phyloP scores from a whole-genome alignment of 148 eudicot species.

The Arctostaphylos glauca region DNA sequence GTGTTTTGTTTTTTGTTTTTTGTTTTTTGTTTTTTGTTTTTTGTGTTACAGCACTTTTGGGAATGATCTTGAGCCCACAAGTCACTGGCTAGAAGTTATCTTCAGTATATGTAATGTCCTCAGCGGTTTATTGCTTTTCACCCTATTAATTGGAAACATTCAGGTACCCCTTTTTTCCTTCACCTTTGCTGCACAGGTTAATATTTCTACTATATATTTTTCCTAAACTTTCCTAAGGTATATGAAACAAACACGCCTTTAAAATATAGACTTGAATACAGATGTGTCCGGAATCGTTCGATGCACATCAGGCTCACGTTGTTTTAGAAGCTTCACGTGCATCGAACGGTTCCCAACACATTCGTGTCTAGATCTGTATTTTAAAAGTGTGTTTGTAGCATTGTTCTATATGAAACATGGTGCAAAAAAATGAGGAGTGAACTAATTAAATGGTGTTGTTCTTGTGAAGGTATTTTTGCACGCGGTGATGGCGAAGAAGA shows the following conservation, averaged over 20 bases:
- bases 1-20: too few species aligned
- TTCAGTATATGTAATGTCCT: constrained; percentile 47
- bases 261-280: too few species aligned
- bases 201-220: not conserved
- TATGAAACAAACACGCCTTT: too few species aligned
- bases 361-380: too few species aligned
- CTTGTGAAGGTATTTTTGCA: constrained; percentile 65
- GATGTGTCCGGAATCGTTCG: too few species aligned
- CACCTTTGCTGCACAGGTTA: not conserved
- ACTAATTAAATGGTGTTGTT: too few species aligned
- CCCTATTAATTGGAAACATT: constrained; percentile 55
- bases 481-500: constrained; percentile 67
- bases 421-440: not conserved
- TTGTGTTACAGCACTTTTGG: constrained; percentile 46
- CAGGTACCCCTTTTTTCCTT: constrained; percentile 29
- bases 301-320: too few species aligned
- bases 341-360: too few species aligned
- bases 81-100: constrained; percentile 52
- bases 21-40: too few species aligned
- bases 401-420: not conserved
- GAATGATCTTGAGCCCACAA: constrained; percentile 56
- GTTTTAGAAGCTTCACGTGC: too few species aligned
- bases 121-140: constrained; percentile 52
- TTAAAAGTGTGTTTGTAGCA: too few species aligned
- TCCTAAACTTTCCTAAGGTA: not conserved